phyloP scores from a whole-genome alignment of 2,329 filamentous ascomycete genomes.

The Fusarium siculi region DNA sequence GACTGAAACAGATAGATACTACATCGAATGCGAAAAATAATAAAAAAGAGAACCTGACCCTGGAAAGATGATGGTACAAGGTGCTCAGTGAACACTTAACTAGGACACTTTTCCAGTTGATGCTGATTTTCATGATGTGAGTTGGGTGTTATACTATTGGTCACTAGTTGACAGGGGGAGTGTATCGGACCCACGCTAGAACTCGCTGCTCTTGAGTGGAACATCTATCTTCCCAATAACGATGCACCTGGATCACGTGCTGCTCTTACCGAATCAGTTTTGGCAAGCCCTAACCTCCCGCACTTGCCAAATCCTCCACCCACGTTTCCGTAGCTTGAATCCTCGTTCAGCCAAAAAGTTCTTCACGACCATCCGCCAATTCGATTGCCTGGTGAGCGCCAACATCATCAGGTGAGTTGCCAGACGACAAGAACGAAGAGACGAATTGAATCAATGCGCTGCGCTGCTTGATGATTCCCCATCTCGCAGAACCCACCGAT shows the following conservation, averaged over 20 bases:
- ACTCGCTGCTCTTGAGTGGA: conserved; percentile 34
- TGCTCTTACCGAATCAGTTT: background rate
- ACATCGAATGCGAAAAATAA: background rate
- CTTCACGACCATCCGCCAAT: conserved; percentile 53
- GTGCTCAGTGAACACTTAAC: background rate
- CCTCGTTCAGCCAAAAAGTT: conserved; percentile 50
- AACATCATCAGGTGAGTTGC: conserved; percentile 60
- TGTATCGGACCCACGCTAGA: conserved; percentile 2
- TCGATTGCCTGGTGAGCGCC: conserved; percentile 62
- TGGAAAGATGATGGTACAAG: background rate
- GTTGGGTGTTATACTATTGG: background rate
- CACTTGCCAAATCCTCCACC: background rate
- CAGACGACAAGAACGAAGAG: conserved; percentile 29
- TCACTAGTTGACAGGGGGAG: background rate
- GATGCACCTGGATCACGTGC: background rate
- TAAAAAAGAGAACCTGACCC: background rate
- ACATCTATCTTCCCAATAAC: conserved; percentile 30
- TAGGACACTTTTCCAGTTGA: background rate
- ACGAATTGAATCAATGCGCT: conserved; percentile 38
- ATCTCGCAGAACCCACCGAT: conserved; percentile 38
- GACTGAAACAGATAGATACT: background rate
- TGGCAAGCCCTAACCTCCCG: background rate
- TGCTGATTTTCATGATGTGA: background rate
- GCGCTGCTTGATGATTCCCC: conserved; percentile 38
- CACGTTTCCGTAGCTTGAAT: conserved; percentile 41